Evolutionary conservation across 2,329 filamentous ascomycete species (phyloP).

Genomic region (Macroventuria anomochaeta): DNA sequence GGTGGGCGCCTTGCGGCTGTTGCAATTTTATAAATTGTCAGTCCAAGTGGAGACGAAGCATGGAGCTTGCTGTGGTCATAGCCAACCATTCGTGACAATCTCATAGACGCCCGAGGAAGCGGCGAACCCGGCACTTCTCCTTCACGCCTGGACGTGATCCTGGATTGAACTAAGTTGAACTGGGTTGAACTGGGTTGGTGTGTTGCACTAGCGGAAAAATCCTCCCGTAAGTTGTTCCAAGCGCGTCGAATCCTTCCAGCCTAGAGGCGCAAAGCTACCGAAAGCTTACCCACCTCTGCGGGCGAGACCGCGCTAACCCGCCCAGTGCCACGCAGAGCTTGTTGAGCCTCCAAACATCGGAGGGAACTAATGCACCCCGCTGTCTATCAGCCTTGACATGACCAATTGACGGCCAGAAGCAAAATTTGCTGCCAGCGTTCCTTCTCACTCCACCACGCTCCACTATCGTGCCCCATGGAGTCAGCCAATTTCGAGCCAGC

Average conservation of each 20-base stretch:
- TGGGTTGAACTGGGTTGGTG: conserved; percentile 4
- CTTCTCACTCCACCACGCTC: conserved; percentile 18
- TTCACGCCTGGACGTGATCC: background rate
- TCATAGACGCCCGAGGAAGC: conserved; percentile 7
- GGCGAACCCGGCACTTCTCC: background rate
- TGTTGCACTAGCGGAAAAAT: conserved; percentile 18
- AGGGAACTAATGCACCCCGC: conserved; percentile 39
- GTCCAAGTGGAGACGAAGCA: conserved; percentile 8
- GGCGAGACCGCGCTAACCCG: conserved; percentile 24
- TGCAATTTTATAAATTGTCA: conserved; percentile 2
- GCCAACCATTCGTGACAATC: conserved; percentile 1
- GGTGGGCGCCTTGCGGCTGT: conserved; percentile 1
- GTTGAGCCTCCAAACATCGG: conserved; percentile 32
- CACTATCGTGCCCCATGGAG: conserved; percentile 2
- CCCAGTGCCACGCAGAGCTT: conserved; percentile 31
- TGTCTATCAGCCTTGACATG: conserved; percentile 16
- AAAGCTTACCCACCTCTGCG: conserved; percentile 9
- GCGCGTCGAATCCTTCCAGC: conserved; percentile 3
- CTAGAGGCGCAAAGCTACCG: conserved; percentile 9
- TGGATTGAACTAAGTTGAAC: background rate
- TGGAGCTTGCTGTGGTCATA: background rate
- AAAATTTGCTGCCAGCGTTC: conserved; percentile 26
- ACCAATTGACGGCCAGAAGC: conserved; percentile 32
- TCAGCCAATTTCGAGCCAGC: background rate
- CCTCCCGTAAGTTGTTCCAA: conserved; percentile 36